These are phyloP conservation scores for Ceriops zippeliana DNA, from an alignment of 345 rosid genomes.

Conservation along the genomic window DNA sequence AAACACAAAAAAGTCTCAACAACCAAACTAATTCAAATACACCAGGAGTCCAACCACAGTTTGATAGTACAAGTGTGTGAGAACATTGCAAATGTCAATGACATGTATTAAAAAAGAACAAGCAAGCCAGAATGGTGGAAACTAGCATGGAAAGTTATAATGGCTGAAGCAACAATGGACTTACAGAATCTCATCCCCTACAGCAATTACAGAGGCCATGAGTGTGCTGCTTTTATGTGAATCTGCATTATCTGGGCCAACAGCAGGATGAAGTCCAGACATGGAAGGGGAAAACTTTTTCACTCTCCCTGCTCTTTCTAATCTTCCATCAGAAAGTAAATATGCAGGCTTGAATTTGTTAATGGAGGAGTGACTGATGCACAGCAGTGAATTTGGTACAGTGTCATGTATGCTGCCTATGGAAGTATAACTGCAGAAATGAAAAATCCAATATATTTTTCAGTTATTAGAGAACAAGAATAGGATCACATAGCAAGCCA, in stretches of 20 bases:
- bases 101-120: background rate
- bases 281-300: conserved; percentile 45
- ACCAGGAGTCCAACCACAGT: background rate
- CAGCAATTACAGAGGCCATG: conserved; percentile 66
- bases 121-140: background rate
- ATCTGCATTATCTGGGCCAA: conserved; percentile 31
- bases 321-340: conserved; percentile 92
- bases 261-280: conserved; percentile 16
- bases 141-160: conserved; percentile 8
- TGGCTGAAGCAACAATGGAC: conserved; percentile 39
- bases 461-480: conserved; percentile 2
- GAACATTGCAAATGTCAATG: background rate
- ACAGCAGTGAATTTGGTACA: conserved; percentile 73
- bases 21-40: background rate
- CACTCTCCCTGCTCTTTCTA: conserved; percentile 95
- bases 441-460: background rate
- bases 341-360: conserved; percentile 87
- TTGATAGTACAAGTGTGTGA: background rate
- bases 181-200: conserved; percentile 99
- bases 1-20: background rate
- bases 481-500: conserved; percentile 4
- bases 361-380: conserved; percentile 38
- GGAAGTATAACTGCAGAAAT: conserved; percentile 71
- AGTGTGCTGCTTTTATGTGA: conserved; percentile 44
- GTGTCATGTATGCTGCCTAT: conserved; percentile 95